Conservation (phyloP, 2,329 filamentous ascomycete genomes). For the Claviceps purpurea region DNA sequence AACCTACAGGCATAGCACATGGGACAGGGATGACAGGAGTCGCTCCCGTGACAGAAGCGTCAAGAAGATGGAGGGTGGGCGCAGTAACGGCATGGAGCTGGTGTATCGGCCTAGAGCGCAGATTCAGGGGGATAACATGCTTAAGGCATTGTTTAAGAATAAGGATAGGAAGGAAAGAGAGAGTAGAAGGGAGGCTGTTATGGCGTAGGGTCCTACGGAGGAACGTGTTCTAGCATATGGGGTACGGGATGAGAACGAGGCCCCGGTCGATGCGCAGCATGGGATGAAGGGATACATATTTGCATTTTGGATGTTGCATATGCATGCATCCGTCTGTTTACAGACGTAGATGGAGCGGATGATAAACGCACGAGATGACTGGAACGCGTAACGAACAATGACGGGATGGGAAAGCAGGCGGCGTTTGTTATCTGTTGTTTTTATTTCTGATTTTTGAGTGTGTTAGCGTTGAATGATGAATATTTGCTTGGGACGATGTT, state of each 20-base stretch:
- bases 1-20: slow-evolving; percentile 18
- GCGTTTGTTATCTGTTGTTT: not conserved
- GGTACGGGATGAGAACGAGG: not conserved
- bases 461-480: not conserved
- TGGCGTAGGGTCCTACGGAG: slow-evolving; percentile 11
- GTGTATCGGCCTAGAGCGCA: slow-evolving; percentile 35
- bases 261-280: not conserved
- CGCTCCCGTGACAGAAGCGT: slow-evolving; percentile 8
- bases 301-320: not conserved
- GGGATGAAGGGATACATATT: not conserved
- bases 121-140: slow-evolving; percentile 35
- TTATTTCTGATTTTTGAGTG: not conserved
- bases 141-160: slow-evolving; percentile 45
- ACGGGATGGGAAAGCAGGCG: not conserved
- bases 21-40: slow-evolving; percentile 12
- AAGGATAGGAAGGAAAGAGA: slow-evolving; percentile 35
- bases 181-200: slow-evolving; percentile 18
- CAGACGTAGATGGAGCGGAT: too few species aligned
- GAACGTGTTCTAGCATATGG: not conserved
- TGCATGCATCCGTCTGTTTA: not conserved
- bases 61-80: slow-evolving; percentile 24
- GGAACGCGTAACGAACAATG: not conserved
- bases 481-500: not conserved
- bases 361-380: not conserved
- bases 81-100: slow-evolving; percentile 22